A percentile compares a stretch with the other conserved stretches of the same genome.
Conservation (phyloP, 495 filamentous ascomycete genomes). For the Annulohypoxylon maeteangense region DNA sequence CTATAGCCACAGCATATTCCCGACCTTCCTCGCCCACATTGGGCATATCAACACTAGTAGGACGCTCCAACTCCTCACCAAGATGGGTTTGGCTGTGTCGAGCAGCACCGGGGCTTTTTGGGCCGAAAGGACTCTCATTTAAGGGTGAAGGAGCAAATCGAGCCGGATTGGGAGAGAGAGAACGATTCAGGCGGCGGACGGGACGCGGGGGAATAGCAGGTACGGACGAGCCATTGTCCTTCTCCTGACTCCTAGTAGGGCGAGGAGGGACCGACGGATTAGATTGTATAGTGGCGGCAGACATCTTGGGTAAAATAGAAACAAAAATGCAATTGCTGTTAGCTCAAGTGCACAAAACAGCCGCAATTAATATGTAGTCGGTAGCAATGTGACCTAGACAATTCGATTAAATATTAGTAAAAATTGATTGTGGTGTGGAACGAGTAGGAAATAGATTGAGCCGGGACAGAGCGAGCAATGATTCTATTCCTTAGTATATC, state of each 20-base stretch:
- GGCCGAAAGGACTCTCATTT: constrained; percentile 66
- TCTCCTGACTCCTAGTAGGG: constrained; percentile 62
- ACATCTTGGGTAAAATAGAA: constrained; percentile 46
- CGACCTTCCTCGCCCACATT: constrained; percentile 88
- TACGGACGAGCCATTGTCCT: constrained; percentile 45
- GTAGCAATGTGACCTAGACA: constrained; percentile 31
- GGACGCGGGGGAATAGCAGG: constrained; percentile 80
- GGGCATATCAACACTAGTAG: constrained; percentile 82
- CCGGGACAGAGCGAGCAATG: neutral
- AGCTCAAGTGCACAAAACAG: constrained; percentile 42
- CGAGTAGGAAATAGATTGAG: neutral
- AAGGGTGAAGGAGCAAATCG: constrained; percentile 87
- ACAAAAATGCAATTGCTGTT: constrained; percentile 22
- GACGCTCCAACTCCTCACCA: constrained; percentile 65
- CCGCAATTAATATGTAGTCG: constrained; percentile 31
- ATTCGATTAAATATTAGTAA: constrained; percentile 18
- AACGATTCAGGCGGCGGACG: constrained; percentile 72
- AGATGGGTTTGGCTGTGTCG: constrained; percentile 57
- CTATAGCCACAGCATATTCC: constrained; percentile 77
- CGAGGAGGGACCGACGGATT: constrained; percentile 71
- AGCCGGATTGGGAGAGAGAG: constrained; percentile 78
- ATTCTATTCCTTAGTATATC: neutral
- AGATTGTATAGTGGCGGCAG: constrained; percentile 64
- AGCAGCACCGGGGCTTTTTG: constrained; percentile 45
- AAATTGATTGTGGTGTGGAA: neutral